A percentile compares a stretch with the other conserved stretches of the same genome.
These are phyloP conservation scores for Pueraria montana DNA, from an alignment of 306 rosid genomes.

Conservation along the genomic window DNA sequence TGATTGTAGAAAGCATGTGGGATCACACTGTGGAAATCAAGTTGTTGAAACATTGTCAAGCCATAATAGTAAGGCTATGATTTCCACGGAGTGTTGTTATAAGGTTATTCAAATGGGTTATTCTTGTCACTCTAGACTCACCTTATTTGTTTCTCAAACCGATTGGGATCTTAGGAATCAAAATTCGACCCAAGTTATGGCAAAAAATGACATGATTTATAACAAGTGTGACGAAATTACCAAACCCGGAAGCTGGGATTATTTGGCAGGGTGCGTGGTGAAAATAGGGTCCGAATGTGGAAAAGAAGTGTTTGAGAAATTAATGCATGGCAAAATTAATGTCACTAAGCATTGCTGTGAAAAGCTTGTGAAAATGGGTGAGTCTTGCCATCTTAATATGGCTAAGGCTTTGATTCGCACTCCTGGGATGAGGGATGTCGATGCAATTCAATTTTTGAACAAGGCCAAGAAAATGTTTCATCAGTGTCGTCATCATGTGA, in stretches of 20 bases:
- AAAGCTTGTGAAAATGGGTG: constrained; percentile 31
- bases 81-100: constrained; percentile 25
- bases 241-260: not conserved
- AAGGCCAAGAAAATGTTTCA: not conserved
- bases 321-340: not conserved
- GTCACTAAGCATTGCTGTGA: constrained; percentile 6
- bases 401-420: constrained; percentile 38
- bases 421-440: not conserved
- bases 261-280: not conserved
- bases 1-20: not conserved
- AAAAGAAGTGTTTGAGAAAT: not conserved
- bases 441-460: not conserved
- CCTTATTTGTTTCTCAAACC: not conserved
- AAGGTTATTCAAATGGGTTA: constrained; percentile 42
- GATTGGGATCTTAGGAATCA: not conserved
- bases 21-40: not conserved
- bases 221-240: constrained; percentile 27
- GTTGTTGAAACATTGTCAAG: not conserved
- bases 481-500: not conserved
- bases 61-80: not conserved
- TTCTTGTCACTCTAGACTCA: not conserved
- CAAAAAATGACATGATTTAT: not conserved
- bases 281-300: constrained; percentile 7
- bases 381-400: not conserved
- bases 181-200: not conserved